Evolutionary conservation across 192 early-diverging fungal genomes (phyloP).

Genomic region (Thamnidium elegans): DNA sequence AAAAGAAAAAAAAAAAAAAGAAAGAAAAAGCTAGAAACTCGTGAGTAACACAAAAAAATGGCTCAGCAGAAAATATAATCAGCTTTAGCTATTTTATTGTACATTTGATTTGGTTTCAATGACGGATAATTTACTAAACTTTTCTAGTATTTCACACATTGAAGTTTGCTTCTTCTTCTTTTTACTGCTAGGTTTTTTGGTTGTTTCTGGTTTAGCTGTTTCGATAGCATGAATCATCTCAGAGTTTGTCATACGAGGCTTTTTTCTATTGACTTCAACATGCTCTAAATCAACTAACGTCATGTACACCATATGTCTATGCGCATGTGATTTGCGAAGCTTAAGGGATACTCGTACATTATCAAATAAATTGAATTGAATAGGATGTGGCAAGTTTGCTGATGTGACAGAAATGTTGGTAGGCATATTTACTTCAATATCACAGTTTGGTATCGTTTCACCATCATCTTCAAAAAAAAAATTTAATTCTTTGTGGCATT

Average conservation of each 20-base stretch:
- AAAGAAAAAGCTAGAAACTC: no score
- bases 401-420: constrained; percentile 45
- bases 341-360: constrained; percentile 58
- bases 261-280: constrained; percentile 13
- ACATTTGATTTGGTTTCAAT: constrained; percentile 4
- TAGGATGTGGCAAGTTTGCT: constrained; percentile 30
- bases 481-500: background rate
- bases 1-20: no score
- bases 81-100: no score
- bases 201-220: constrained; percentile 6
- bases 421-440: constrained; percentile 46
- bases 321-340: constrained; percentile 56
- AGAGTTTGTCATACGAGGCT: constrained; percentile 21
- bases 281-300: constrained; percentile 52
- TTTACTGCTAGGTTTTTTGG: background rate
- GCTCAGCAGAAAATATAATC: no score
- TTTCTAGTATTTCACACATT: constrained; percentile 45
- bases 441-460: constrained; percentile 30
- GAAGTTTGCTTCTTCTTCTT: constrained; percentile 18
- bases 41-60: no score
- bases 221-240: constrained; percentile 25
- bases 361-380: constrained; percentile 61
- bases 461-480: constrained; percentile 19
- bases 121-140: constrained; percentile 36
- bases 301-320: constrained; percentile 65